These are phyloP conservation scores for Takashimella tepidaria DNA, from an alignment of 1,284 basidiomycete species.

Conservation along the genomic window DNA sequence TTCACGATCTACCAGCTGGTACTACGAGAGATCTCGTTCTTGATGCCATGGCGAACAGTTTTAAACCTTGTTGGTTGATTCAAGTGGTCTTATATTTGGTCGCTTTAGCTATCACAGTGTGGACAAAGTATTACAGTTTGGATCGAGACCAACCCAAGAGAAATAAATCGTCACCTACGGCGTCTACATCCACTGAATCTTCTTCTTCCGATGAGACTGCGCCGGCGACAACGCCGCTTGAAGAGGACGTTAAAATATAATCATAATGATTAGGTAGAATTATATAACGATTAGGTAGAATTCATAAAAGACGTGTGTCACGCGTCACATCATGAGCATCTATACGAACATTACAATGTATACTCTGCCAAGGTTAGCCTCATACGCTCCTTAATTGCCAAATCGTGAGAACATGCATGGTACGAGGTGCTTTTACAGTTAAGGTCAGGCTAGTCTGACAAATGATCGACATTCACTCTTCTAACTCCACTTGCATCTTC, in stretches of 20 bases:
- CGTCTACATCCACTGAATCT: background rate
- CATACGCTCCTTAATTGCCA: too few relatives aligned
- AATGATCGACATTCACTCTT: too few relatives aligned
- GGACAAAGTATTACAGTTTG: slow-evolving; percentile 11
- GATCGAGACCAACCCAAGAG: slow-evolving; percentile 1
- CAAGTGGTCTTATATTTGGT: slow-evolving; percentile 1
- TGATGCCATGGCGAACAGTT: slow-evolving; percentile 36
- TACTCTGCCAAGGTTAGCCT: too few relatives aligned
- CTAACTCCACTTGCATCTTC: too few relatives aligned
- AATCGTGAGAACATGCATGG: too few relatives aligned
- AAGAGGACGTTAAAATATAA: background rate
- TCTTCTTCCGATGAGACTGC: background rate
- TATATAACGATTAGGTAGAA: too few relatives aligned
- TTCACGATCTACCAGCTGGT: slow-evolving; percentile 34
- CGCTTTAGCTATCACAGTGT: slow-evolving; percentile 10
- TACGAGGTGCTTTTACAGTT: too few relatives aligned
- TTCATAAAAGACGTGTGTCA: too few relatives aligned
- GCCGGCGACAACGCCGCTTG: background rate
- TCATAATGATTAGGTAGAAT: background rate
- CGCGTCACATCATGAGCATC: too few relatives aligned
- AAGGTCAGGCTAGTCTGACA: too few relatives aligned
- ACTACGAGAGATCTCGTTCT: slow-evolving; percentile 22
- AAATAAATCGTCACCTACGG: too few relatives aligned
- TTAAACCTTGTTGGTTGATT: slow-evolving; percentile 20
- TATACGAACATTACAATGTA: too few relatives aligned